Evolutionary conservation across 805 yeast genomes (phyloP), one percentile per base, ranked within the genome.

Genomic region (Tetrapisispora phaffii): DNA sequence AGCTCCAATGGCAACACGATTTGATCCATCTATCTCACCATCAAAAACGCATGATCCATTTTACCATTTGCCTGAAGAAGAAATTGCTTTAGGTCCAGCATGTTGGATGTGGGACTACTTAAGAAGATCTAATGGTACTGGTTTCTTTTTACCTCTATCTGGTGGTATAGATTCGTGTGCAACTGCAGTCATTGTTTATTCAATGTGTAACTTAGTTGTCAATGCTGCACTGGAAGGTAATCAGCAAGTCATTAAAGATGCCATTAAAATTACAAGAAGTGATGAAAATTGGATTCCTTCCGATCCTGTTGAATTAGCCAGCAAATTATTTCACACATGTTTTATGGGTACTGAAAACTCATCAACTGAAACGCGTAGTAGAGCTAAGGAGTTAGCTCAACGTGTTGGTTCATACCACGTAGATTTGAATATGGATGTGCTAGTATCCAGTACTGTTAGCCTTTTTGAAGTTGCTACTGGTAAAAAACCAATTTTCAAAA

Each of bases 61-160:
- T 33, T 82, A 83, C 56, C 94, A 85, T 64, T 58, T 70, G 2
- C 96, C 98, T 2, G 95, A 89, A 58, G 97, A 93, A 66, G 99
- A 93, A 65, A 90, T 93, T 52, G 97, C 97, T 0, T 70, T 85
- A 37, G 99, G 99, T 0, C 99, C 99, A 0, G 98, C 99, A 0
- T 93, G 98, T 63, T 93, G 99, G 99, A 66, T 93, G 51, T 93
- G 99, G 99, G 99, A 93, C 64, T 93, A 93, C 59, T 72, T 93
- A 47, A 77, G 99, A 62, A 76, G 99, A 51, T 86, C 95, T 54
- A 78, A 77, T 52, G 85, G 93, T 42, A 86, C 88, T 0, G 99
- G 99, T 0, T 93, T 74, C 62, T 94, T 93, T 65, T 70, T 93
- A 39, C 97, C 99, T 0, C 70, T 93, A 41, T 83, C 95, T 62